phyloP scores from a whole-genome alignment of 139 green algal species.

The Volvox reticuliferus region DNA sequence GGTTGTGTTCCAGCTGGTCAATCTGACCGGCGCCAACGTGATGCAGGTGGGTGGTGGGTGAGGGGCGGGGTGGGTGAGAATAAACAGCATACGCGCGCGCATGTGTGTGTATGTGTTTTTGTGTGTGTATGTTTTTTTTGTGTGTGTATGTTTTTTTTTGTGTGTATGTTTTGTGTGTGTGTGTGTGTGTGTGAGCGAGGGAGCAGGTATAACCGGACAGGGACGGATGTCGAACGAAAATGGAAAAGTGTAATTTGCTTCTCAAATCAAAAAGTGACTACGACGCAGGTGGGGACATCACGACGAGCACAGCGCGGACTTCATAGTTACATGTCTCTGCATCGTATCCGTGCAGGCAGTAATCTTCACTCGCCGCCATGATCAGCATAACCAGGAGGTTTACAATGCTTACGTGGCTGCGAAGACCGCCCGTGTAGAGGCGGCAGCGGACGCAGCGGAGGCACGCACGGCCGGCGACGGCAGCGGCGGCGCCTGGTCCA shows the following conservation, averaged over 20 bases:
- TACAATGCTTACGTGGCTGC: neutral
- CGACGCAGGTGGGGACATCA: too few species aligned
- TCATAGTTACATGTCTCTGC: too few species aligned
- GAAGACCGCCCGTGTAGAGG: neutral
- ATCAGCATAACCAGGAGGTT: neutral
- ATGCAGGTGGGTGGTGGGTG: slow-evolving; percentile 23
- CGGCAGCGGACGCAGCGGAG: neutral
- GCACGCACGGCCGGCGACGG: neutral
- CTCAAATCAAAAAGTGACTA: too few species aligned
- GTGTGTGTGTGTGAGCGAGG: neutral
- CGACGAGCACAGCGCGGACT: too few species aligned
- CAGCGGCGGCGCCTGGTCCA: neutral
- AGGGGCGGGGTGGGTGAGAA: neutral
- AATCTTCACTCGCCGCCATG: slow-evolving; percentile 33
- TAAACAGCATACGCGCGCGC: too few species aligned
- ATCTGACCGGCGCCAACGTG: slow-evolving; percentile 16
- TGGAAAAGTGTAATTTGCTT: neutral
- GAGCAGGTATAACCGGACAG: neutral
- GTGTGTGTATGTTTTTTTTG: too few species aligned
- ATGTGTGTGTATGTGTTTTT: too few species aligned
- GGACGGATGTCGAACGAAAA: neutral
- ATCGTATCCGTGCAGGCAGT: slow-evolving; percentile 1
- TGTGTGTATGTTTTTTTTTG: too few species aligned
- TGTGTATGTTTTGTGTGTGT: neutral
- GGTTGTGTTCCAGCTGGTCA: slow-evolving; percentile 25